These are phyloP conservation scores for Phaeosphaeria sp. DNA, from an alignment of 2,329 filamentous ascomycete species.

Conservation along the genomic window DNA sequence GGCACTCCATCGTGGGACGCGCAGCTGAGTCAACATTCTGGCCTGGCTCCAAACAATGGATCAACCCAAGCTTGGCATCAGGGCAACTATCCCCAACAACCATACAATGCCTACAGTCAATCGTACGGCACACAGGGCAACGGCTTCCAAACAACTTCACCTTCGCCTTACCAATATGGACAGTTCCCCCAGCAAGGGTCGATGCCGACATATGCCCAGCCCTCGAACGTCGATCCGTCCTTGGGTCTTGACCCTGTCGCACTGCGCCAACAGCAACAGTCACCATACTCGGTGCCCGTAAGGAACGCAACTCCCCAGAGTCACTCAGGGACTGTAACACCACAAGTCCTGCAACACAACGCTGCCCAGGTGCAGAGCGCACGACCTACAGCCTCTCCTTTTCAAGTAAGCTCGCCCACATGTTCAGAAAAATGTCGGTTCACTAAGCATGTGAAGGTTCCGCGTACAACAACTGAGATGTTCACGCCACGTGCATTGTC, in stretches of 20 bases:
- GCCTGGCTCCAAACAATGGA: constrained; percentile 23
- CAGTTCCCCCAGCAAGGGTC: constrained; percentile 36
- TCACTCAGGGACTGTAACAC: constrained; percentile 36
- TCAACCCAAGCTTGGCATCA: constrained; percentile 36
- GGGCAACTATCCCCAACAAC: constrained; percentile 35
- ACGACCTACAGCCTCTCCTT: constrained; percentile 29
- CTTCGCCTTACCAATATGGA: constrained; percentile 44
- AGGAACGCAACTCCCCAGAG: constrained; percentile 28
- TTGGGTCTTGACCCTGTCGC: constrained; percentile 30
- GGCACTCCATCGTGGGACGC: constrained; percentile 38
- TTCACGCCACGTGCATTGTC: constrained; percentile 30
- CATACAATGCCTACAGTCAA: constrained; percentile 31
- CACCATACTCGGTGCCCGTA: constrained; percentile 38
- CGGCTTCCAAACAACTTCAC: constrained; percentile 34
- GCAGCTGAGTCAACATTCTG: constrained; percentile 34
- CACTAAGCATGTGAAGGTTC: constrained; percentile 31
- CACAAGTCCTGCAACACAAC: constrained; percentile 40
- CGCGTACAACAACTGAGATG: constrained; percentile 34
- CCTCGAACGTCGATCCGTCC: constrained; percentile 37
- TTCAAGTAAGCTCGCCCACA: constrained; percentile 34
- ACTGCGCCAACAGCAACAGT: constrained; percentile 39
- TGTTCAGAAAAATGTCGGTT: background rate
- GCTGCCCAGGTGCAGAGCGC: constrained; percentile 21
- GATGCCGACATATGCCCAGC: constrained; percentile 30
- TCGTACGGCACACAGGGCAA: constrained; percentile 32